A percentile compares a stretch with the other conserved stretches of the same genome.
Conservation (phyloP, 768 basidiomycete genomes). For the Kwoniella botswanensis region DNA sequence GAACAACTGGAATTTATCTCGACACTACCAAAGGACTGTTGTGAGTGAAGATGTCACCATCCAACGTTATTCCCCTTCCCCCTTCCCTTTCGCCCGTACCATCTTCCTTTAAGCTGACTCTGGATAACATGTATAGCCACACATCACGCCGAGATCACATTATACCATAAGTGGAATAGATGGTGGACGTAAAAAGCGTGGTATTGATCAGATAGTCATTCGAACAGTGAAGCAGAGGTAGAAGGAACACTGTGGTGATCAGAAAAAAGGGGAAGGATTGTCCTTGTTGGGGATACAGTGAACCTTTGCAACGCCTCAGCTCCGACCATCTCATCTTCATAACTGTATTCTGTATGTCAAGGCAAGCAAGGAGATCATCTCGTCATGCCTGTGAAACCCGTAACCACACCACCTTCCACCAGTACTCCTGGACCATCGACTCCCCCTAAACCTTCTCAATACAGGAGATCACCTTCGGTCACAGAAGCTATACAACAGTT, state of each 20-base stretch:
- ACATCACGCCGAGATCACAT: too few relatives aligned
- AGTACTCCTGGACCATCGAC: constrained; percentile 4
- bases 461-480: constrained; percentile 20
- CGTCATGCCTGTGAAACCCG: background rate
- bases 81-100: background rate
- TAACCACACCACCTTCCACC: background rate
- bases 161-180: too few relatives aligned
- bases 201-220: background rate
- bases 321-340: background rate
- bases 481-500: constrained; percentile 23
- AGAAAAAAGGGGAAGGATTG: too few relatives aligned
- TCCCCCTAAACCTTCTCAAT: background rate
- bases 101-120: constrained; percentile 12
- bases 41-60: constrained; percentile 1
- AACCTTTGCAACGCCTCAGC: background rate
- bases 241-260: background rate
- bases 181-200: background rate
- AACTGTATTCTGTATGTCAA: background rate
- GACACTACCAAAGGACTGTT: background rate
- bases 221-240: background rate
- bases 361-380: background rate
- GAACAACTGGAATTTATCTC: too few relatives aligned
- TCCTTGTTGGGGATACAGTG: too few relatives aligned
- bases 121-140: too few relatives aligned
- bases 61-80: background rate